phyloP scores from a whole-genome alignment of 2,329 filamentous ascomycete species.

The Arachnomyces sp. region DNA sequence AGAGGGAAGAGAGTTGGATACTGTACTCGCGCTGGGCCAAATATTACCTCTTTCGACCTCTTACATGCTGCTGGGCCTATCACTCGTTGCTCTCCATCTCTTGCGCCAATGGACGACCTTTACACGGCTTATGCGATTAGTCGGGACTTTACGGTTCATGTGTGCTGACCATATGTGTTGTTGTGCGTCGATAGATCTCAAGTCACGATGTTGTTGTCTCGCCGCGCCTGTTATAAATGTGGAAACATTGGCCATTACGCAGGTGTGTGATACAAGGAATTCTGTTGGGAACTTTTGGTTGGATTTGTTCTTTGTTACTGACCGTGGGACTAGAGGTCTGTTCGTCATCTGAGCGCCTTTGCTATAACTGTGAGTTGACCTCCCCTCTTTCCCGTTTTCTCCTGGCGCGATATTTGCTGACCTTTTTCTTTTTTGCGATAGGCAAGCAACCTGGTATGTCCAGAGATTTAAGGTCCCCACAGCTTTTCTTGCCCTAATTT shows the following conservation, averaged over 20 bases:
- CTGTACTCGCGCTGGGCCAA: too few relatives aligned
- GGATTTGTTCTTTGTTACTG: constrained; percentile 48
- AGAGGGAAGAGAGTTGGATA: too few relatives aligned
- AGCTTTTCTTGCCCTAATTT: not conserved
- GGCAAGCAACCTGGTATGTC: constrained; percentile 41
- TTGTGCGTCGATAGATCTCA: not conserved
- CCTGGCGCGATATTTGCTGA: constrained; percentile 14
- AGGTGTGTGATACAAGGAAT: constrained; percentile 29
- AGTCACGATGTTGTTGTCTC: constrained; percentile 67
- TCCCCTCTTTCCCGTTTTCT: not conserved
- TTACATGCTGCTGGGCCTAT: too few relatives aligned
- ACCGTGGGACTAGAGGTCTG: constrained; percentile 71
- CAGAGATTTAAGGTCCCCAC: constrained; percentile 4
- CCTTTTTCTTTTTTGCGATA: constrained; percentile 16
- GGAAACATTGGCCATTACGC: constrained; percentile 70
- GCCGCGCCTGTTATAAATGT: constrained; percentile 71
- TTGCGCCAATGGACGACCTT: too few relatives aligned
- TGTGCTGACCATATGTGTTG: too few relatives aligned
- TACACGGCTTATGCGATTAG: too few relatives aligned
- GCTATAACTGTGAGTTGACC: constrained; percentile 84
- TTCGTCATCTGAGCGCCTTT: constrained; percentile 94
- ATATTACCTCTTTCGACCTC: too few relatives aligned
- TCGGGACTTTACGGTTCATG: too few relatives aligned
- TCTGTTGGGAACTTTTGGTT: constrained; percentile 31
- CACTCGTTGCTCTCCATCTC: too few relatives aligned